Conservation (phyloP, 2,329 filamentous ascomycete species). For the Diaporthe sp. region DNA sequence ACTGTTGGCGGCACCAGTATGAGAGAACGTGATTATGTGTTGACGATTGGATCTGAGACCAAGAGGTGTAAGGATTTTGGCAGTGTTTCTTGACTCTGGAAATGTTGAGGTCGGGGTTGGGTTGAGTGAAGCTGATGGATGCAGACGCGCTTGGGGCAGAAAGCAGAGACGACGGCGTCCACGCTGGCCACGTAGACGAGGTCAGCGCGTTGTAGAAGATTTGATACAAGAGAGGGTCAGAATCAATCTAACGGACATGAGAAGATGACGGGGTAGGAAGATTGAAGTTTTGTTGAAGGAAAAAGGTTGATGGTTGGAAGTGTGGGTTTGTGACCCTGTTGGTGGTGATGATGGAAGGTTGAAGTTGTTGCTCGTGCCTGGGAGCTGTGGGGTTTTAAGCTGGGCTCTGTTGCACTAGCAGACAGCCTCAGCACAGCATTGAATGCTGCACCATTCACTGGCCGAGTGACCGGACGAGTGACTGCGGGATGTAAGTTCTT, state of each 20-base stretch:
- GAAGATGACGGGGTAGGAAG: too few species aligned
- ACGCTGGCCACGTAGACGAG: too few species aligned
- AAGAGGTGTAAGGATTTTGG: not conserved
- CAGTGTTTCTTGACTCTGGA: not conserved
- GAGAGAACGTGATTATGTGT: not conserved
- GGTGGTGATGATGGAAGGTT: not conserved
- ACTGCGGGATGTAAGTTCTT: not conserved
- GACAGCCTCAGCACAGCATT: not conserved
- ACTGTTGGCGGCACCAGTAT: not conserved
- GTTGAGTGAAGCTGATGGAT: not conserved
- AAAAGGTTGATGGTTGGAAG: not conserved
- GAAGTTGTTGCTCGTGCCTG: not conserved
- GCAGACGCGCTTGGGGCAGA: too few species aligned
- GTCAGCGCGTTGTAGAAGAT: too few species aligned
- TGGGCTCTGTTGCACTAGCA: not conserved
- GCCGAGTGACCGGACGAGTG: not conserved
- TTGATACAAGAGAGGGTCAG: too few species aligned
- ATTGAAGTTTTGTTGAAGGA: too few species aligned
- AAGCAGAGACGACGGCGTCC: too few species aligned
- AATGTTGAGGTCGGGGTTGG: not conserved
- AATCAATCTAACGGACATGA: too few species aligned
- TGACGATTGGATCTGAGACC: not conserved
- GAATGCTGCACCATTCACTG: not conserved
- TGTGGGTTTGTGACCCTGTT: not conserved
- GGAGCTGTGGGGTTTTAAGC: not conserved